Evolutionary conservation across 2,329 filamentous ascomycete genomes (phyloP), one percentile per base, ranked within the genome.

Genomic region (Colletotrichum filicis): DNA sequence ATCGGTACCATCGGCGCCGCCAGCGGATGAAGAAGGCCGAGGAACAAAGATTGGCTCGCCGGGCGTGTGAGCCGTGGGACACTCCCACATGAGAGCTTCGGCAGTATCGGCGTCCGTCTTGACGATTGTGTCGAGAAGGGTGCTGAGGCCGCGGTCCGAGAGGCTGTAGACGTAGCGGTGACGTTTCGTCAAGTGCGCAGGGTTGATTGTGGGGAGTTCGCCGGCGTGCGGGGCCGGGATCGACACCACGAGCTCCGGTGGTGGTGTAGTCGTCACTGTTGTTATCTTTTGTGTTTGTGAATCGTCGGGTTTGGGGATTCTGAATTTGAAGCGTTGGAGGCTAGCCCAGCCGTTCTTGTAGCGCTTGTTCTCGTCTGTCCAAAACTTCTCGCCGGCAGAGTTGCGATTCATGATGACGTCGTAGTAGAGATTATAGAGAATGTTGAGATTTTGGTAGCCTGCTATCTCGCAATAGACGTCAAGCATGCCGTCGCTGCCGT

Each of bases 341-440:
- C 79, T 79, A 3, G 81, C 80, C 32, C 82, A 80, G 5, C 79
- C 77, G 11, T 80, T 83, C 24, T 83, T 80, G 61, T 81, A 79
- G 3, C 81, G 80, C 2, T 82, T 81, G 12, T 85, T 80, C 16
- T 85, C 80, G n/a, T 49, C 42, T n/a, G 81, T 78, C 81, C 83
- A 86, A 72, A 84, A 87, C 24, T 80, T 83, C 71, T 79, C 78
- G 1, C 85, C 83, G 0, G 86, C 86, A 7, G 82, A 83, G 35
- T 90, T 78, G 2, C 85, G 85, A 64, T 90, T 86, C 16, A 92
- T 82, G 3, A 95, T 79, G 52, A 93, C 89, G 62, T 93, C 88
- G 80, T 95, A 92, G 82, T 94, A 95, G 74, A 95, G 89, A 8
- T 84, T 84, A 32, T 90, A 86, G 49, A 97, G 83, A 19, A 95